Base-by-base conservation (phyloP, 192 early-diverging fungal species). In the Haplosporangium gracile region DNA sequence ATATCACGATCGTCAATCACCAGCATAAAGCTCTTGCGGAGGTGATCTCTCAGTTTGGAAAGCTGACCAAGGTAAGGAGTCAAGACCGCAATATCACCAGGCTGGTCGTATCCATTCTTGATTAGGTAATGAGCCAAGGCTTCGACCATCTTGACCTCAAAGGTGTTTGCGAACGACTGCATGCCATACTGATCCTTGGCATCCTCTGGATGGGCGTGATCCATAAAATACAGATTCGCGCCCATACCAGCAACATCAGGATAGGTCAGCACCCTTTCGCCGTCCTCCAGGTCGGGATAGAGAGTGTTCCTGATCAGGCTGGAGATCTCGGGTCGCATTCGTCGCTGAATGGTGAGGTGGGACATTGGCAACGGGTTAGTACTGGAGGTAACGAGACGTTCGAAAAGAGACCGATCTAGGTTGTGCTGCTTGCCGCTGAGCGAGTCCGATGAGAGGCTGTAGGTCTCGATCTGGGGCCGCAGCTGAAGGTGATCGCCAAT, bases 11-110 rank as follows among this genome's bases (percentile, higher is more conserved):
- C 88, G 43, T 90, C 88, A 45, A 90, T 75, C 13, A 87, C 51
- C 8, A 90, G 68, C 43, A 65, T 74, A 47, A 90, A 82, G 16
- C 68, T 74, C 5, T 65, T 80, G 2, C 72, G 68, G n/a, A 90
- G 45, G 11, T 72, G 74, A 15, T 89, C 88, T 29, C 82, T 74
- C 18, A 93, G 82, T 45, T 89, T 89, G 2, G 88, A 80, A 13
- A 88, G 86, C n/a, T 93, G 92, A 15, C 91, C 92, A 0, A 90
- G 78, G 36, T 93, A 93, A 32, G 90, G 90, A 8, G 92, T 93
- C 29, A 93, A 78, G 29, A 93, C 88, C 0, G 92, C 88, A 70
- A 93, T 93, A 32, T 91, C 89, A 0, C 80, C 87, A 0, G 81
- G 82, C 36, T 85, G 65, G 38, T 81, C 77, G 60, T 92, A 90